A percentile compares a stretch with the other conserved stretches of the same genome.
Evolutionary conservation across 2,329 filamentous ascomycete genomes (phyloP).

Genomic region (Ophiosphaerella herpotricha): DNA sequence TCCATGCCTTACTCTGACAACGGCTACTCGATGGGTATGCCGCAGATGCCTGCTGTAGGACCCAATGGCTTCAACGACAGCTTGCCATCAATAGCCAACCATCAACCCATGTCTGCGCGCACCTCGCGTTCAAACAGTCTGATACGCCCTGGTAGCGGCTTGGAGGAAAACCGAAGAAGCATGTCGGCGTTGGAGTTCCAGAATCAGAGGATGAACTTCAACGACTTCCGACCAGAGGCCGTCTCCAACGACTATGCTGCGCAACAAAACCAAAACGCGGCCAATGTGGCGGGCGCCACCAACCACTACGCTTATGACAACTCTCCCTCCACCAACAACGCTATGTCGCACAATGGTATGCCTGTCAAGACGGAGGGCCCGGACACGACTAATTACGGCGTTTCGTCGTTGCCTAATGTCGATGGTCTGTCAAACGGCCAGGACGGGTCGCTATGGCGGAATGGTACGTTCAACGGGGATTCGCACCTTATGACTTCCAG

Average conservation of each 20-base stretch:
- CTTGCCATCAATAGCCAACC: conserved; percentile 45
- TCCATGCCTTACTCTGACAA: conserved; percentile 41
- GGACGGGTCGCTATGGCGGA: conserved; percentile 50
- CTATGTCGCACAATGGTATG: conserved; percentile 42
- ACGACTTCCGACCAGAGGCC: conserved; percentile 41
- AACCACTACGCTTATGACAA: conserved; percentile 43
- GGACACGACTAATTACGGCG: conserved; percentile 37
- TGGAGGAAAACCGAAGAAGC: conserved; percentile 44
- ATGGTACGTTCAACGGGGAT: conserved; percentile 47
- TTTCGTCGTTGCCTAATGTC: conserved; percentile 42
- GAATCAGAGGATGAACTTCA: conserved; percentile 40
- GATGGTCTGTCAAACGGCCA: conserved; percentile 43
- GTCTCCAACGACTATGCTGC: conserved; percentile 31
- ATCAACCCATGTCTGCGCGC: conserved; percentile 52
- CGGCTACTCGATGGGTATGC: conserved; percentile 41
- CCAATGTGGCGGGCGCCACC: conserved; percentile 22
- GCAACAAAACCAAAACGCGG: conserved; percentile 32
- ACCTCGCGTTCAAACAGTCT: conserved; percentile 56
- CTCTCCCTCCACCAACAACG: conserved; percentile 31
- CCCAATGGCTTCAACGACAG: conserved; percentile 44
- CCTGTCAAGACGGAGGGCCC: conserved; percentile 40
- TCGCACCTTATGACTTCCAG: conserved; percentile 52
- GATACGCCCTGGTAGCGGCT: conserved; percentile 48
- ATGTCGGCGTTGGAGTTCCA: conserved; percentile 43
- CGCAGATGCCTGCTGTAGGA: conserved; percentile 39